A percentile compares a stretch with the other conserved stretches of the same genome.
Conservation (phyloP, 1,284 basidiomycete species). For the Irpex lacteus region DNA sequence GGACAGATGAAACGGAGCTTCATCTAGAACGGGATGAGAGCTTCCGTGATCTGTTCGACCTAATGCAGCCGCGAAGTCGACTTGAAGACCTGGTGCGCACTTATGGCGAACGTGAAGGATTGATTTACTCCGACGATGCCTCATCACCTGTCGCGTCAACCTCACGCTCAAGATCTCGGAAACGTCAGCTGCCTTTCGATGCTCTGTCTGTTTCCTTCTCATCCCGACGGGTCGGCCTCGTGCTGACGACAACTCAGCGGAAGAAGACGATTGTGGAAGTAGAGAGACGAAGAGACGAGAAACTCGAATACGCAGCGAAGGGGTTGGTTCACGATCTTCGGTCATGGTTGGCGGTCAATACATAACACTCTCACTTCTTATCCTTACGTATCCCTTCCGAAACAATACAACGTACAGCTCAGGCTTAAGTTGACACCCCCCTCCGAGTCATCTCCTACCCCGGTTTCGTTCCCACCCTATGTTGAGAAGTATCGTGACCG, state of each 20-base stretch:
- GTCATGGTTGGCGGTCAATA: slow-evolving; percentile 18
- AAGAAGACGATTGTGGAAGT: slow-evolving; percentile 61
- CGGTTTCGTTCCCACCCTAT: background rate
- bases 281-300: slow-evolving; percentile 48
- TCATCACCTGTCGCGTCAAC: background rate
- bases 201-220: slow-evolving; percentile 56
- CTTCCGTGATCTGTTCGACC: slow-evolving; percentile 73
- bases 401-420: no score
- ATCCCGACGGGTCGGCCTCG: slow-evolving; percentile 53
- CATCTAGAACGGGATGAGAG: slow-evolving; percentile 71
- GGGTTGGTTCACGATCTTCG: slow-evolving; percentile 41
- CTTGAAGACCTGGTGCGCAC: slow-evolving; percentile 67
- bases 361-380: background rate
- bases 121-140: slow-evolving; percentile 33
- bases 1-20: slow-evolving; percentile 65
- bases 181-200: slow-evolving; percentile 33
- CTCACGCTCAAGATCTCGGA: slow-evolving; percentile 9
- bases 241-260: slow-evolving; percentile 38
- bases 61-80: slow-evolving; percentile 66
- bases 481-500: no score
- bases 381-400: no score
- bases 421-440: background rate
- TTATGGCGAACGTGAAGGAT: slow-evolving; percentile 55
- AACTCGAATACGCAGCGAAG: slow-evolving; percentile 56
- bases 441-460: background rate